Evolutionary conservation across 805 yeast species (phyloP), one percentile per base, ranked within the genome.

Genomic region (Suhomyces emberorum): DNA sequence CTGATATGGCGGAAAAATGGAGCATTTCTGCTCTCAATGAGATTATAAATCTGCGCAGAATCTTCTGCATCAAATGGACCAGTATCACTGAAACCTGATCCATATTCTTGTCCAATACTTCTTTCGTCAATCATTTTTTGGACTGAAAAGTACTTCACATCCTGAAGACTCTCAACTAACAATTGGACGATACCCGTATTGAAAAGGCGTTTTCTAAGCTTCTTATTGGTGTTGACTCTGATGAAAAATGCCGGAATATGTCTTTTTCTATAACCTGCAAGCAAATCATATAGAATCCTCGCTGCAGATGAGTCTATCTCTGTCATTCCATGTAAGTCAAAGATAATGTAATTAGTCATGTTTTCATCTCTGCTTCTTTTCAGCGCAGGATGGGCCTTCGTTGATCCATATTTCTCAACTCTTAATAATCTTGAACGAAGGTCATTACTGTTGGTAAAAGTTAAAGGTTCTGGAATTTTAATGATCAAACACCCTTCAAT

Each of bases 401-500:
- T 58, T 1, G 72, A 65, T 7, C 74, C 74, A 39, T 61, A 65
- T 55, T 63, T 48, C 39, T 68, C 74, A 9, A 68, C 64, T 27
- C 74, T 37, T 39, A 58, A 61, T 24, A 68, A 53, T 25, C 74
- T 46, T 11, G 63, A 43, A 31, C 62, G 54, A 34, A 68, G 49
- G 42, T 68, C 73, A 41, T 56, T 61, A 19, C 67, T 55, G 39
- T 68, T 68, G 11, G 70, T 62, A 43, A 68, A 68, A 3, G 71
- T 65, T 28, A 68, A 48, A 7, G 72, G 72, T 44, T 68, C 73
- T 2, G 72, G 72, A 23, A 68, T 65, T 39, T 59, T 63, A 15
- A 68, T 56, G 8, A 67, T 66, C 9, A 68, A 49, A 46, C 72
- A 66, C 4, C 73, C 72, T 43, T 68, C 72, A 23, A 68, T 62